Conservation (phyloP, 352 stramenopile species). For the Pythium plurisporium region DNA sequence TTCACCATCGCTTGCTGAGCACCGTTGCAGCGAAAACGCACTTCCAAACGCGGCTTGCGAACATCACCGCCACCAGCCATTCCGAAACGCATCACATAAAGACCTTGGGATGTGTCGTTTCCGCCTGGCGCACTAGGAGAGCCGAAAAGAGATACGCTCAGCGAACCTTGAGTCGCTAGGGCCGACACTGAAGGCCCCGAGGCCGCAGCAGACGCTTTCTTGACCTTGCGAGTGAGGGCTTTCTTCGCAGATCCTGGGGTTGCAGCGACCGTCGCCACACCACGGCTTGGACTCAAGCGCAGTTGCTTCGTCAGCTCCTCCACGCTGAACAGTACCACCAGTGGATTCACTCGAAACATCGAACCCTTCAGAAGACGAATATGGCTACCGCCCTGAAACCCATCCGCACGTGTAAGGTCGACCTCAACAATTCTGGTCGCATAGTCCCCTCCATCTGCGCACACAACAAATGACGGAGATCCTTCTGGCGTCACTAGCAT, state of each 20-base stretch:
- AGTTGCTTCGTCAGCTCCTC: conserved; percentile 31
- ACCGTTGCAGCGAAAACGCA: conserved; percentile 46
- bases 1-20: conserved; percentile 47
- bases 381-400: background rate
- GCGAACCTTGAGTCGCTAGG: background rate
- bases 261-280: background rate
- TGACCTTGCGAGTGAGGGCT: conserved; percentile 37
- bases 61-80: conserved; percentile 27
- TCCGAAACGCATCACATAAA: conserved; percentile 33
- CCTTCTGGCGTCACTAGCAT: background rate
- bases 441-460: background rate
- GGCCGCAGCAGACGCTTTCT: conserved; percentile 10
- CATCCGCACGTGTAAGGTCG: conserved; percentile 6
- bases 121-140: too few relatives aligned
- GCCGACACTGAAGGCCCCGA: background rate
- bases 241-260: conserved; percentile 17
- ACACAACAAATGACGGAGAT: background rate
- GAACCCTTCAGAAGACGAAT: conserved; percentile 32
- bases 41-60: conserved; percentile 30
- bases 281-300: background rate
- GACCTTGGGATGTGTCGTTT: conserved; percentile 2
- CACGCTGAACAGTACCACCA: conserved; percentile 32
- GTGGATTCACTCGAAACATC: conserved; percentile 44
- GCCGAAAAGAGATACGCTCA: too few relatives aligned
- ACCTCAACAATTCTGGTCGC: background rate